Conservation (phyloP, 2,329 filamentous ascomycete genomes). For the Ceratocystis harringtonii region DNA sequence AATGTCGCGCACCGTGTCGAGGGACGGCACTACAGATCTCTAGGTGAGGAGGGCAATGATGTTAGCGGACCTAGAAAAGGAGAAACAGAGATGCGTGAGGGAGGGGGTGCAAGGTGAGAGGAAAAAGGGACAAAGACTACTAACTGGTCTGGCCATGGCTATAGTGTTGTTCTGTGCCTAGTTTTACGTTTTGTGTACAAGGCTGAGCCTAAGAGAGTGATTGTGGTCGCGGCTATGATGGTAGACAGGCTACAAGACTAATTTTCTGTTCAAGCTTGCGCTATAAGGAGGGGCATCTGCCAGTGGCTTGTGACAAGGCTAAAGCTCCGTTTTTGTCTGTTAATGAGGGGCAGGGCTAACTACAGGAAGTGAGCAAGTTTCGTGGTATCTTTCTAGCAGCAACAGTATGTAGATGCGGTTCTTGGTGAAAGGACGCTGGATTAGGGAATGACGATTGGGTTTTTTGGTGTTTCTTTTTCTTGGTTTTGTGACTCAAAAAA, state of each 20-base stretch:
- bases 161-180: background rate
- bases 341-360: background rate
- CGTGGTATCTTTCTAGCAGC: background rate
- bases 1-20: slow-evolving; percentile 32
- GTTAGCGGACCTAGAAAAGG: background rate
- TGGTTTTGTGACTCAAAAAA: background rate
- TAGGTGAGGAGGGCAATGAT: slow-evolving; percentile 18
- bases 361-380: too few species aligned
- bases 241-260: background rate
- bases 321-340: too few species aligned
- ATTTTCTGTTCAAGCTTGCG: too few species aligned
- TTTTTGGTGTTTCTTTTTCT: background rate
- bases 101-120: background rate
- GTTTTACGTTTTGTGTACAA: background rate
- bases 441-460: background rate
- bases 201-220: background rate
- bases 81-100: too few species aligned
- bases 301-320: too few species aligned
- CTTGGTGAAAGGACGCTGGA: background rate
- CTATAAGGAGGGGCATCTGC: too few species aligned
- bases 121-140: slow-evolving; percentile 10
- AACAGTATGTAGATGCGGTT: background rate
- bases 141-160: slow-evolving; percentile 24
- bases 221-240: background rate
- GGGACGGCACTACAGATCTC: slow-evolving; percentile 31